A percentile compares a stretch with the other conserved stretches of the same genome.
phyloP scores from a whole-genome alignment of 2,329 filamentous ascomycete species.

The Coniochaeta sp. region DNA sequence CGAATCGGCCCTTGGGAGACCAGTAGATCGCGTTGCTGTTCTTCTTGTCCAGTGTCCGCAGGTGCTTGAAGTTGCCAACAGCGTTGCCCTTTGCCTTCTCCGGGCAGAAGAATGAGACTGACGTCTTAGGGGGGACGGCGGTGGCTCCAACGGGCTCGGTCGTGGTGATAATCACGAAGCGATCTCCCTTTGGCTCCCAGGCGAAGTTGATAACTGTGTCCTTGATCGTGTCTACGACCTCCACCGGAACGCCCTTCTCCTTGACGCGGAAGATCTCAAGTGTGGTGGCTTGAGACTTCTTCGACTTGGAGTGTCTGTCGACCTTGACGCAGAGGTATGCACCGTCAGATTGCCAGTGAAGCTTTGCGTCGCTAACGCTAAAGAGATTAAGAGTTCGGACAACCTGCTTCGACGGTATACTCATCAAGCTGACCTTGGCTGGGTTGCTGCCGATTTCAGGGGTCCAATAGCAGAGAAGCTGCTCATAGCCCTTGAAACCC shows the following conservation, averaged over 20 bases:
- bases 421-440: slow-evolving; percentile 95
- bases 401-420: slow-evolving; percentile 87
- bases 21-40: slow-evolving; percentile 99
- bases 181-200: slow-evolving; percentile 96
- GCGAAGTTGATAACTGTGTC: slow-evolving; percentile 99
- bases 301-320: slow-evolving; percentile 96
- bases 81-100: slow-evolving; percentile 81
- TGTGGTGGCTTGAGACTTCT: slow-evolving; percentile 95
- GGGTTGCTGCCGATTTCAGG: slow-evolving; percentile 97
- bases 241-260: slow-evolving; percentile 96
- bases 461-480: slow-evolving; percentile 97
- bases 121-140: slow-evolving; percentile 85
- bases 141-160: slow-evolving; percentile 72
- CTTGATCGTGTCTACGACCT: slow-evolving; percentile 96
- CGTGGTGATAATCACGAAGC: slow-evolving; percentile 94
- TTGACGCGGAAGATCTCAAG: slow-evolving; percentile 96
- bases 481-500: slow-evolving; percentile 84
- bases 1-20: slow-evolving; percentile 92
- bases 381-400: slow-evolving; percentile 94
- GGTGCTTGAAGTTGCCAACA: slow-evolving; percentile 91
- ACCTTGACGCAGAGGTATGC: slow-evolving; percentile 97
- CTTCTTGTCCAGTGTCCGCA: slow-evolving; percentile 95
- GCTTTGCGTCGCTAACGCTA: slow-evolving; percentile 94
- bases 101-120: slow-evolving; percentile 92
- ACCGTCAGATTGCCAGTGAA: slow-evolving; percentile 96